phyloP scores from a whole-genome alignment of 257 asterid species.

The Nicotiana tabacum region DNA sequence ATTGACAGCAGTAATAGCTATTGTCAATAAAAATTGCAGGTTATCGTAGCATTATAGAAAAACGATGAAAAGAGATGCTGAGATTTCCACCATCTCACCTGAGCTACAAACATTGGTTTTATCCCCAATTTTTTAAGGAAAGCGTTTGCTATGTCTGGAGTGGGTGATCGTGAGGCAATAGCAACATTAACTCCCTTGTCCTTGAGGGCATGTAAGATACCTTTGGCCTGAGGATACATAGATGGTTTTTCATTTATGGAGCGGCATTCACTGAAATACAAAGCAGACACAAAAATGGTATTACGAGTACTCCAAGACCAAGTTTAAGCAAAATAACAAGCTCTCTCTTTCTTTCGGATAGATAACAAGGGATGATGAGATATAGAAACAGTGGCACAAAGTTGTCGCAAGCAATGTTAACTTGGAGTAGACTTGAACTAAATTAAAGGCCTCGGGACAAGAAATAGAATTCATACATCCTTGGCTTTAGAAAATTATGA shows the following conservation, averaged over 20 bases:
- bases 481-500: background rate
- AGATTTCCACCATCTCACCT: constrained; percentile 37
- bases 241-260: constrained; percentile 36
- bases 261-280: constrained; percentile 56
- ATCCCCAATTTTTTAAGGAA: constrained; percentile 71
- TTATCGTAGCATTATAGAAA: background rate
- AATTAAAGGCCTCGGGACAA: background rate
- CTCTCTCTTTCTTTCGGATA: background rate
- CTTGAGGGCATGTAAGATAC: constrained; percentile 36
- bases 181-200: constrained; percentile 37
- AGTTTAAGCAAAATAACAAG: constrained; percentile 4
- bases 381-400: background rate
- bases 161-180: constrained; percentile 47
- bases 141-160: constrained; percentile 75
- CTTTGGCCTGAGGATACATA: constrained; percentile 36
- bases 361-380: background rate
- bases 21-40: background rate
- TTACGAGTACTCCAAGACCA: background rate
- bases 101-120: constrained; percentile 73
- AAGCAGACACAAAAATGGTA: background rate
- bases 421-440: background rate
- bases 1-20: background rate
- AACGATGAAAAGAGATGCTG: background rate
- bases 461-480: background rate
- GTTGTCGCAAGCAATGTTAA: background rate